Base-by-base conservation (phyloP, 192 early-diverging fungal species). In the Physocladia obscura region DNA sequence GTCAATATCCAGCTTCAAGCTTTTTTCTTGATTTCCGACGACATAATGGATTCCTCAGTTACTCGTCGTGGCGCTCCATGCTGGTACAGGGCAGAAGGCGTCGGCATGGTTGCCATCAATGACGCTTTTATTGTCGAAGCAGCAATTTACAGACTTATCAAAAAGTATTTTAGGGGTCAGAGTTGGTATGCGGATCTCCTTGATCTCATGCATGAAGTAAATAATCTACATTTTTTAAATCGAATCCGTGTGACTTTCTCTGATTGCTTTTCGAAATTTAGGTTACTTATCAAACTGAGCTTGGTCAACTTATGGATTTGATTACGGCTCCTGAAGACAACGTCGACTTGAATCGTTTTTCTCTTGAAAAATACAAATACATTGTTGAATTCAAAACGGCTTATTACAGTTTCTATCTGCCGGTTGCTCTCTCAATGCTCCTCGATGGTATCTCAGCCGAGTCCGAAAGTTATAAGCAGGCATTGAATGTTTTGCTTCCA, bases 331-430 rank as follows among this genome's bases (percentile, higher is more conserved):
- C 97, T 69, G 96, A 99, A 77, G 91, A 93, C 75, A 71, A 95
- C 59, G 88, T 98, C 50, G 93, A 99, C 78, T 87, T 99, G 47
- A 83, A 73, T 76, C 89, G 89, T 69, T 99, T 99, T 78, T 93
- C 91, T 21, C 88, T 95, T 64, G 74, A 90, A 56, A 98, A 98
- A 71, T 87, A 95, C 80, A 75, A 87, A 26, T 97, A 93, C 78
- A 99, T 99, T 82, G 94, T 98, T 70, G 84, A 90, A 69, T 97
- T 93, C 89, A 99, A 99, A 84, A 99, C 97, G 51, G 92, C 96
- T 6, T 98, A 92, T 84, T 99, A 99, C 86, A 98, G 96, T 38
- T 99, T 99, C 87, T 98, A 99, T 81, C 84, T 99, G 44, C 96
- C 97, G 24, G 93, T 99, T 22, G 97, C 95, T 35, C 81, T 95